These are phyloP conservation scores for Arbutus unedo DNA, from an alignment of 148 eudicot genomes.

Conservation along the genomic window DNA sequence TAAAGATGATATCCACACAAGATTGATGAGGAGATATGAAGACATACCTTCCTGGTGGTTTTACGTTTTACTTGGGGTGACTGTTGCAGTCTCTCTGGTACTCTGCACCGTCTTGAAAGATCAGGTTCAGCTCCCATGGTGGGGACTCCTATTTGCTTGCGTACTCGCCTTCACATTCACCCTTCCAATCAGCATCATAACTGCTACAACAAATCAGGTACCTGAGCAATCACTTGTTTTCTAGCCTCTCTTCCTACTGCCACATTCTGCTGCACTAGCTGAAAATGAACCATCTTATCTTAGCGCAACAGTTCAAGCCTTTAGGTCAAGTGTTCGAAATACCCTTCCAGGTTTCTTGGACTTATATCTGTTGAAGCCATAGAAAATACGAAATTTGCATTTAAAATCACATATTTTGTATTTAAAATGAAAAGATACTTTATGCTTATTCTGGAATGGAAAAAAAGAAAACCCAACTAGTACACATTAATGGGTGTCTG, in stretches of 20 bases:
- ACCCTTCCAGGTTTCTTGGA: background rate
- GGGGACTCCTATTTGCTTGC: constrained; percentile 92
- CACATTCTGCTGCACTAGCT: background rate
- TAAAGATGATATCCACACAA: constrained; percentile 86
- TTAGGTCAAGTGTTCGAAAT: background rate
- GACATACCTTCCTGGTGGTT: constrained; percentile 99
- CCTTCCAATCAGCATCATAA: constrained; percentile 94
- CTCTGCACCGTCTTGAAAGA: constrained; percentile 70
- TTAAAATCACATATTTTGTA: background rate
- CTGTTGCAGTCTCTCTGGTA: constrained; percentile 51
- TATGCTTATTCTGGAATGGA: background rate
- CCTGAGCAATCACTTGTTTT: background rate
- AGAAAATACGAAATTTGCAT: background rate
- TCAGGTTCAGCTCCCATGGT: constrained; percentile 95
- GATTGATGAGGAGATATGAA: constrained; percentile 68
- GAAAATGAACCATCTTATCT: constrained; percentile 7
- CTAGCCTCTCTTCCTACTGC: background rate
- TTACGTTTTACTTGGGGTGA: constrained; percentile 53
- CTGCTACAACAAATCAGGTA: constrained; percentile 97
- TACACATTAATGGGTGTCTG: background rate
- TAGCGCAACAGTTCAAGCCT: background rate
- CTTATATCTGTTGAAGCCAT: background rate
- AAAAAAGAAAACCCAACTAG: background rate
- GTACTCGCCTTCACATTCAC: constrained; percentile 78
- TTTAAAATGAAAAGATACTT: background rate